Base-by-base conservation (phyloP, 2,329 filamentous ascomycete species). In the Phaeophleospora eucalypticola region DNA sequence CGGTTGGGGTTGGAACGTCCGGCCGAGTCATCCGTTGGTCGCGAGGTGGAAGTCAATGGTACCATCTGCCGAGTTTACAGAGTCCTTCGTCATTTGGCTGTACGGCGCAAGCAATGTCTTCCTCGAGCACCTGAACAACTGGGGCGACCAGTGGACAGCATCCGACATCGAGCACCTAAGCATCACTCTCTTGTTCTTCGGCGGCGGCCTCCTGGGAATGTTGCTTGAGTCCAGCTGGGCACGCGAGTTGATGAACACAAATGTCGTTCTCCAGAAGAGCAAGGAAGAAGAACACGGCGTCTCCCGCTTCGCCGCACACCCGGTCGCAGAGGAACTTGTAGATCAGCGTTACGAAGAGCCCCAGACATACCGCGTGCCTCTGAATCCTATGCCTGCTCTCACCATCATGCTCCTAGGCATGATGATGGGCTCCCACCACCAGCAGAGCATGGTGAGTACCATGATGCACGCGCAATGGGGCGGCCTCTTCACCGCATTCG, bases 391-490 rank as follows among this genome's bases (percentile, higher is more conserved):
- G 58, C 93, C 91, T 0, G 87, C 84, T 1, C 75, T 97, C 3
- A 80, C 95, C 40, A 91, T 97, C 56, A 74, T 96, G 48, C 74
- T 96, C 1, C 75, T 96, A 1, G 93, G 93, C 27, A 80, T 90
- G 65, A 93, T 95, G 87, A 97, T 97, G 91, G 86, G 86, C 62
- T 89, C 87, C 19, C 91, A 97, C 68, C 87, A 91, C 49, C 90
- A 95, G 65, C 67, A 75, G 20, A 87, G 82, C 49, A 88, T 89
- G 84, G 78, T 89, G 38, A 91, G 89, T 8, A 87, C 83, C 57
- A 95, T 93, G 87, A 80, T 97, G 40, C 91, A 97, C 71, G 84
- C 84, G 63, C 90, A 96, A 68, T 97, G 91, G 91, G 91, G 91
- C 19, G 83, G 82, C 60, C 77, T 97, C 56, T 78, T 97, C 43